Evolutionary conservation across 2,329 filamentous ascomycete species (phyloP), one percentile per base, ranked within the genome.

Genomic region (Stachybotrys echinatus): DNA sequence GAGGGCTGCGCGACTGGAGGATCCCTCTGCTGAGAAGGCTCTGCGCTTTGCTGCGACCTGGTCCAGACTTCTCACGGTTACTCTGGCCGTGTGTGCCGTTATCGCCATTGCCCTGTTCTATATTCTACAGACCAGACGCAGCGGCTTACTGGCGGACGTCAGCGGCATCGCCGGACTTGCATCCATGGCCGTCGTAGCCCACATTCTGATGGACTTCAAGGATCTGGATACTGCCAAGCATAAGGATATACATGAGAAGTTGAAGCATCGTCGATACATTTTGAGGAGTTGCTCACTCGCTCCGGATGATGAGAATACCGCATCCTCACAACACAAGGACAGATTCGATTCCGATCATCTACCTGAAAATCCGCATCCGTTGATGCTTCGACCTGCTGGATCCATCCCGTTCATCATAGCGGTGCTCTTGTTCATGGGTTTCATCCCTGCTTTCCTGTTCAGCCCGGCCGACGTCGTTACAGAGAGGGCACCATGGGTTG

Each of bases 191-290:
- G 86, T 87, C 3, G 80, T 81, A 53, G 83, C 79, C 54, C 86
- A 89, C 56, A 87, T 89, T 61, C 69, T 89, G 54, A 83, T 83
- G 66, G 87, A 90, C 61, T 89, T 90, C 61, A 83, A 82, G 54
- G 84, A 84, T 50, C 80, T 88, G 68, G 87, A 90, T 61, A 80
- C 81, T 1, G 84, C 81, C 7, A 81, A 76, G 5, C 81, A 85
- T 48, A 72, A 81, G 45, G 79, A 84, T 48, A 89, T 90, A 40
- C 86, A 89, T 62, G 73, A 81, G 46, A 79, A 77, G 56, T 73
- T 90, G n/a, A 83, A 83, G 53, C 67, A 80, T 23, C 78, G 81
- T 52, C 80, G 85, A 37, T 90, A 89, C 57, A 78, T 84, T 48
- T 69, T 90, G 21, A 80, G 84, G 53, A 88, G 89, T 65, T 85